A percentile compares a stretch with the other conserved stretches of the same genome.
phyloP scores from a whole-genome alignment of 1,284 basidiomycete genomes.

The Leccinum subspadiceum region DNA sequence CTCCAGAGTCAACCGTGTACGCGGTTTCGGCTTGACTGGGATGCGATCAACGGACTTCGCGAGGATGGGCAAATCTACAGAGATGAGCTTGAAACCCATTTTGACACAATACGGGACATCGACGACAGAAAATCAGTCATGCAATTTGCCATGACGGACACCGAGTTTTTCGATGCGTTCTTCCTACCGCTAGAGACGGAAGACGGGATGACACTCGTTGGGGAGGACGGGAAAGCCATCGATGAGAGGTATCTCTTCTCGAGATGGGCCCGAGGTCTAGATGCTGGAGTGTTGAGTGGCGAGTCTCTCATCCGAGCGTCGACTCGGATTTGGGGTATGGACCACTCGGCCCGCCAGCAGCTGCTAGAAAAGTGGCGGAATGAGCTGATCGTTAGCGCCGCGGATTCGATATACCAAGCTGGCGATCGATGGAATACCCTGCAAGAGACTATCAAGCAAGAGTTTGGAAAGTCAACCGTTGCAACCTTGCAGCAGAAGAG shows the following conservation, averaged over 20 bases:
- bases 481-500: constrained; percentile 42
- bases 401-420: constrained; percentile 35
- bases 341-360: constrained; percentile 30
- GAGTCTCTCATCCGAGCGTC: constrained; percentile 32
- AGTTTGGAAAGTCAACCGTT: constrained; percentile 36
- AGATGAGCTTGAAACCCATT: constrained; percentile 28
- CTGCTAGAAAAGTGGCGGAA: constrained; percentile 39
- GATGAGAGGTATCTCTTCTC: constrained; percentile 41
- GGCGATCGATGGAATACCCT: constrained; percentile 41
- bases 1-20: constrained; percentile 34
- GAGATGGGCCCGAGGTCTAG: constrained; percentile 42
- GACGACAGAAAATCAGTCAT: constrained; percentile 2
- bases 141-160: constrained; percentile 32
- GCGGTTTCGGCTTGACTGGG: constrained; percentile 33
- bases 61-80: neutral
- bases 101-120: neutral
- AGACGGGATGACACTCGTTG: constrained; percentile 47
- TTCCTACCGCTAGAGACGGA: constrained; percentile 34
- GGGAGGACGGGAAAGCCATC: constrained; percentile 37
- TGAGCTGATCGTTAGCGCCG: constrained; percentile 29
- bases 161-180: constrained; percentile 46
- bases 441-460: constrained; percentile 35
- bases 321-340: constrained; percentile 46
- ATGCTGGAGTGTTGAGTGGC: constrained; percentile 42
- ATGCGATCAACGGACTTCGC: constrained; percentile 38